phyloP scores from a whole-genome alignment of 805 yeast genomes.

The Yamadazyma paraphyllophila region DNA sequence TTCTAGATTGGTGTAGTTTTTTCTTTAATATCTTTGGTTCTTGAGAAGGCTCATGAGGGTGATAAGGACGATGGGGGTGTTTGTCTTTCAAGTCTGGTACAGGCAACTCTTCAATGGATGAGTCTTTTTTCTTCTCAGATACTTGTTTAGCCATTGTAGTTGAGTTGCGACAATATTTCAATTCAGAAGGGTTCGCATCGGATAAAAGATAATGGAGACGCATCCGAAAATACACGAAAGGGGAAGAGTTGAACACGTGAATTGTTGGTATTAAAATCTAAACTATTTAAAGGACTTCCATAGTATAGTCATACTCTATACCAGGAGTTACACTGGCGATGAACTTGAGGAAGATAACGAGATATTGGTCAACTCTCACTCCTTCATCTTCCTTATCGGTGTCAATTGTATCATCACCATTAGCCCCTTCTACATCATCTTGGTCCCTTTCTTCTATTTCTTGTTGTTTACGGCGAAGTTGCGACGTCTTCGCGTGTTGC shows the following conservation, averaged over 20 bases:
- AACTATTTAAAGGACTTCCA: conserved; percentile 66
- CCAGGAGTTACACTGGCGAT: conserved; percentile 98
- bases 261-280: background rate
- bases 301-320: conserved; percentile 96
- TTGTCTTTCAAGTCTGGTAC: conserved; percentile 3
- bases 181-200: conserved; percentile 3
- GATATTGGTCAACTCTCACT: conserved; percentile 85
- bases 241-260: background rate
- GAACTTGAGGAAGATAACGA: conserved; percentile 86
- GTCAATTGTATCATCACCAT: conserved; percentile 18
- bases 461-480: conserved; percentile 17
- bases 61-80: conserved; percentile 41
- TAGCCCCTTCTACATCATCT: conserved; percentile 19
- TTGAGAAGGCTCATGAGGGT: conserved; percentile 7
- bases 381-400: conserved; percentile 17
- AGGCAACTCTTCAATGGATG: conserved; percentile 9
- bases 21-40: conserved; percentile 18
- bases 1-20: conserved; percentile 46
- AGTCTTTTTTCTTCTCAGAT: conserved; percentile 1
- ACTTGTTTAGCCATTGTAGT: conserved; percentile 15
- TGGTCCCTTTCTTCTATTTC: conserved; percentile 20
- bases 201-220: background rate
- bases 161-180: background rate
- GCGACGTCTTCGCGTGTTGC: conserved; percentile 58
- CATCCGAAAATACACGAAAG: background rate